Evolutionary conservation across 2,329 filamentous ascomycete species (phyloP), one percentile per base, ranked within the genome.

Genomic region (Penicillium olsonii): DNA sequence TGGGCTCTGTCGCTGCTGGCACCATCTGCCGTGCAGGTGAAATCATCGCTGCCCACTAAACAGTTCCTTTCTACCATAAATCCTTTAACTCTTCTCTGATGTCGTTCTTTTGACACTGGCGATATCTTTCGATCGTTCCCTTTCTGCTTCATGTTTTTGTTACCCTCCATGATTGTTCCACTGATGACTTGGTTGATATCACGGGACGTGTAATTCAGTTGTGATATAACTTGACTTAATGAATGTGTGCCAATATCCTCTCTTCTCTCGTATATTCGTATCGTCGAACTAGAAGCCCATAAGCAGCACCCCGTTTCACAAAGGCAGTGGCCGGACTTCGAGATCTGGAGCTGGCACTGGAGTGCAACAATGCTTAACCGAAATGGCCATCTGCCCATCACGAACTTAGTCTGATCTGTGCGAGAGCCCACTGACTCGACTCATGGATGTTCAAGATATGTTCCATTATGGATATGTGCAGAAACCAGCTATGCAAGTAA

Each of bases 1-100:
- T 74, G 71, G 71, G 71, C 4, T 41, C 57, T 19, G 71, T 74
- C 10, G 69, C 71, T 20, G 51, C 64, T 4, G 71, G 71, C 6
- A 74, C 66, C 24, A 44, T 46, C 10, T 74, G 71, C 52, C 51
- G 51, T 1, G 48, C 62, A 10, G 68, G 68, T 18, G 20, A 52
- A 50, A 61, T 65, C 41, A 51, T 53, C 24, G 34, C 45, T 14
- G 27, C 38, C 9, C 22, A 33, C n/a, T 50, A 37, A 37, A n/a
- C 2, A 3, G 2, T 20, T 27, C 2, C 7, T n/a, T 26, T 26
- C 19, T 38, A 2, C 18, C 10, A 35, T 18, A 35, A 35, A 35
- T 17, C 12, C n/a, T 18, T 17, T 7, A 42, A 11, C 10, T 35
- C 17, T 46, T 42, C 7, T 18, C 22, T 34, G 10, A 15, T 42